A percentile compares a stretch with the other conserved stretches of the same genome.
Evolutionary conservation across 1,284 basidiomycete species (phyloP).

Genomic region (Neonothopanus nambi): DNA sequence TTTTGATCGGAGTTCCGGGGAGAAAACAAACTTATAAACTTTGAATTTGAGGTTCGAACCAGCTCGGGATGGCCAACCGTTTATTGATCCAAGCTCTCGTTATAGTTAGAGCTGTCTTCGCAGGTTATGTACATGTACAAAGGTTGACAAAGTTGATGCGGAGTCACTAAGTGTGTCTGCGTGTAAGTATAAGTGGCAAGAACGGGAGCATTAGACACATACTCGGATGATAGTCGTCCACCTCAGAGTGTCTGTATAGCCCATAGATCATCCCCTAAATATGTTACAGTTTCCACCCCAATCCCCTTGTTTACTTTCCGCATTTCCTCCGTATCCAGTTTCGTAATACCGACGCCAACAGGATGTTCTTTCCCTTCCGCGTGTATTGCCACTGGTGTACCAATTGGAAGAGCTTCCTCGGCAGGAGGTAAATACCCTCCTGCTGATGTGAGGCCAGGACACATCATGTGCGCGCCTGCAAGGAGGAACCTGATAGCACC

Average conservation of each 20-base stretch:
- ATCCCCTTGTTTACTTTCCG: constrained; percentile 87
- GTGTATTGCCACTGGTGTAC: constrained; percentile 81
- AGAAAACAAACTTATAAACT: no score
- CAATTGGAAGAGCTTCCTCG: constrained; percentile 67
- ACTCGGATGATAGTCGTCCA: no score
- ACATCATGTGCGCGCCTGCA: constrained; percentile 95
- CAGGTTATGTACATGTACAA: no score
- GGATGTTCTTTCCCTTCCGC: constrained; percentile 98
- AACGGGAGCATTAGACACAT: no score
- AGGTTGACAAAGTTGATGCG: no score
- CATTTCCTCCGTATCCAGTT: constrained; percentile 88
- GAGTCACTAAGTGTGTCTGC: no score
- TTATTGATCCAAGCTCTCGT: no score
- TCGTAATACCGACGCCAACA: constrained; percentile 85
- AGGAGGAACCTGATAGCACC: constrained; percentile 98
- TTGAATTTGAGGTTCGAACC: no score
- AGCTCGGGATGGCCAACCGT: no score
- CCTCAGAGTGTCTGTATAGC: constrained; percentile 57
- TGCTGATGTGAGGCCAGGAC: constrained; percentile 90
- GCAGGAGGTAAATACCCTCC: constrained; percentile 87
- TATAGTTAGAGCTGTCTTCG: no score
- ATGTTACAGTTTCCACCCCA: constrained; percentile 85
- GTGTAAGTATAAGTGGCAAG: no score
- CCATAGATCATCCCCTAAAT: constrained; percentile 93
- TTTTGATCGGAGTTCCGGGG: no score